Evolutionary conservation across 2,329 filamentous ascomycete genomes (phyloP).

Genomic region (Neofusicoccum sp.): DNA sequence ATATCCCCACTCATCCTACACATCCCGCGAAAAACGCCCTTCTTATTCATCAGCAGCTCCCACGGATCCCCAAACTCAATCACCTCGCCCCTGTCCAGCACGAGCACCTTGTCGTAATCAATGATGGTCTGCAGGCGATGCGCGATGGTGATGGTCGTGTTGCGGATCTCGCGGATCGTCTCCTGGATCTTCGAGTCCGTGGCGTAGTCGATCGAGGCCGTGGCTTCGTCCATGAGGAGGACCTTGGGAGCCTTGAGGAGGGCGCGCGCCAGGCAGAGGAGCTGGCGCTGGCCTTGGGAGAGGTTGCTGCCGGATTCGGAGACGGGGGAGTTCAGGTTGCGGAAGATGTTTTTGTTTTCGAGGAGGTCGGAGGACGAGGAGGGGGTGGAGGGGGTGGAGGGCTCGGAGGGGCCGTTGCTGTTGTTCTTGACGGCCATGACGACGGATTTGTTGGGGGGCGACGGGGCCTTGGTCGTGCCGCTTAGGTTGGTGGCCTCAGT

Average conservation of each 20-base stretch:
- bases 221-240: constrained; percentile 98
- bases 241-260: constrained; percentile 89
- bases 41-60: constrained; percentile 63
- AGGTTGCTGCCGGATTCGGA: constrained; percentile 91
- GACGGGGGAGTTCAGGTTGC: constrained; percentile 78
- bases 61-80: constrained; percentile 90
- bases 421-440: constrained; percentile 26
- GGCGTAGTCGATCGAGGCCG: constrained; percentile 93
- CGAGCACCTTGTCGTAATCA: constrained; percentile 96
- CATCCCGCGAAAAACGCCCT: constrained; percentile 66
- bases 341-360: constrained; percentile 93
- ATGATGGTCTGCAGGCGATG: constrained; percentile 95
- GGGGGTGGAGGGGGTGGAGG: constrained; percentile 34
- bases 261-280: constrained; percentile 88
- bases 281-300: constrained; percentile 92
- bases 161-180: constrained; percentile 85
- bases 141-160: constrained; percentile 95
- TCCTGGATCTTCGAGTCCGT: constrained; percentile 96
- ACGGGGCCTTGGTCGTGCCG: constrained; percentile 18
- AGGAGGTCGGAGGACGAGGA: constrained; percentile 38
- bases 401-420: constrained; percentile 27
- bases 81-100: constrained; percentile 84
- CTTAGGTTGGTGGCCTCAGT: constrained; percentile 28
- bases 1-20: constrained; percentile 63
- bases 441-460: constrained; percentile 21